These are phyloP conservation scores for Hibiscus trionum DNA, from an alignment of 345 rosid species.

Conservation along the genomic window DNA sequence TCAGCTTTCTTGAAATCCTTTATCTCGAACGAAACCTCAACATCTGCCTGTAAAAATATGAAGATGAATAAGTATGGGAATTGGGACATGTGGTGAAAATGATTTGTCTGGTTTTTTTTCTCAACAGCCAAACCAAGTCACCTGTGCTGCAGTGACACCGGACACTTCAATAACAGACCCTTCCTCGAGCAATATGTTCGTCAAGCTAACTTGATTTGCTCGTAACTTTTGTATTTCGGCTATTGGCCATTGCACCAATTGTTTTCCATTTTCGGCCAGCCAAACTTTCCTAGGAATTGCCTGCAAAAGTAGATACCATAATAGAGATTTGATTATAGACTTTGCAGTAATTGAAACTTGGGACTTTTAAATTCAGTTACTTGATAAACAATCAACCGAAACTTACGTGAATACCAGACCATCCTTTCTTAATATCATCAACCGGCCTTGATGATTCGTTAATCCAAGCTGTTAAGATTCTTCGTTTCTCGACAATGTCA, in stretches of 20 bases:
- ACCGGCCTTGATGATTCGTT: conserved; percentile 33
- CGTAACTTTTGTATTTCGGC: conserved; percentile 41
- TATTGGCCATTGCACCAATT: conserved; percentile 51
- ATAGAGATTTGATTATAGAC: background rate
- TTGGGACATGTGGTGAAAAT: background rate
- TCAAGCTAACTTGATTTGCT: conserved; percentile 16
- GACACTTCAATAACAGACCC: conserved; percentile 36
- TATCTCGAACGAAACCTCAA: conserved; percentile 47
- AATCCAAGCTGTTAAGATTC: conserved; percentile 52
- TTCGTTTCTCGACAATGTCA: conserved; percentile 30
- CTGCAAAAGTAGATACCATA: conserved; percentile 14
- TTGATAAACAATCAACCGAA: background rate
- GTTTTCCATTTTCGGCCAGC: conserved; percentile 42
- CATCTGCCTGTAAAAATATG: conserved; percentile 41
- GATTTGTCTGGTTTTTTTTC: background rate
- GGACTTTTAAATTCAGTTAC: background rate
- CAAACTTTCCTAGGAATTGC: conserved; percentile 50
- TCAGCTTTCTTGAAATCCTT: conserved; percentile 40
- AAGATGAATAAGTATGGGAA: background rate
- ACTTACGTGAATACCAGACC: conserved; percentile 48
- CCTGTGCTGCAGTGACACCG: conserved; percentile 49
- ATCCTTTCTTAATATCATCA: conserved; percentile 33
- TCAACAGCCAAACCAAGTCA: background rate
- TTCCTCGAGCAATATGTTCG: conserved; percentile 18
- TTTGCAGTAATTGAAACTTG: no score